A percentile compares a stretch with the other conserved stretches of the same genome.
Evolutionary conservation across 1,284 basidiomycete species (phyloP).

Genomic region (Pseudomicrostroma phylloplanum): DNA sequence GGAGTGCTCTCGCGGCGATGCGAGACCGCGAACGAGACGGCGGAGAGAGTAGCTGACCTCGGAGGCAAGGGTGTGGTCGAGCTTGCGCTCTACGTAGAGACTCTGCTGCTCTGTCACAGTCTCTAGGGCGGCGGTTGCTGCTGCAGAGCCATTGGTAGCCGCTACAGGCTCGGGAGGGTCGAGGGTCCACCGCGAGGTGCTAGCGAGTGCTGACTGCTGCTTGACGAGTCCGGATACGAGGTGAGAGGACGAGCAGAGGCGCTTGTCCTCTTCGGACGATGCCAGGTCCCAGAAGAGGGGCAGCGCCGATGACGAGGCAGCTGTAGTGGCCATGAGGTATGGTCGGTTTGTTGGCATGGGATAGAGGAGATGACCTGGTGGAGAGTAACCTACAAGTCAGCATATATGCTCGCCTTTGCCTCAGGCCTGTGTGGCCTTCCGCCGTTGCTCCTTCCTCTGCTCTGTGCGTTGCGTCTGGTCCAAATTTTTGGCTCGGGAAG

Average conservation of each 20-base stretch:
- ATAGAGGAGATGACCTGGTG: too few species aligned
- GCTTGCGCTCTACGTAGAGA: constrained; percentile 54
- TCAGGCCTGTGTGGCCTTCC: too few species aligned
- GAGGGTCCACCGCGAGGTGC: constrained; percentile 26
- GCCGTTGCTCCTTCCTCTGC: too few species aligned
- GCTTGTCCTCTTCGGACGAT: constrained; percentile 69
- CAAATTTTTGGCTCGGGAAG: too few species aligned
- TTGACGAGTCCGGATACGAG: constrained; percentile 64
- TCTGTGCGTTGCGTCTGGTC: too few species aligned
- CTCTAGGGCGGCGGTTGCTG: constrained; percentile 14
- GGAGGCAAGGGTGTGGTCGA: constrained; percentile 56
- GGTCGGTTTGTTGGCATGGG: too few species aligned
- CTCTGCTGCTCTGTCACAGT: constrained; percentile 30
- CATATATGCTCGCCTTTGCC: too few species aligned
- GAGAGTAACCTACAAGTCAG: too few species aligned
- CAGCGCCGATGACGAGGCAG: constrained; percentile 6
- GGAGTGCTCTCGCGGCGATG: constrained; percentile 84
- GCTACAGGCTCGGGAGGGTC: constrained; percentile 11
- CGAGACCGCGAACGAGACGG: constrained; percentile 61
- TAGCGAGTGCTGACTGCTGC: constrained; percentile 23
- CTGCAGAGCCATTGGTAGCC: constrained; percentile 51
- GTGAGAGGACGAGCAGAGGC: constrained; percentile 77
- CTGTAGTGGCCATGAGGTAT: too few species aligned
- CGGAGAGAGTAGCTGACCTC: constrained; percentile 54
- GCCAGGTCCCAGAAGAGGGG: constrained; percentile 84